phyloP scores from a whole-genome alignment of 2,329 filamentous ascomycete species.

The Monosporascus sp. region DNA sequence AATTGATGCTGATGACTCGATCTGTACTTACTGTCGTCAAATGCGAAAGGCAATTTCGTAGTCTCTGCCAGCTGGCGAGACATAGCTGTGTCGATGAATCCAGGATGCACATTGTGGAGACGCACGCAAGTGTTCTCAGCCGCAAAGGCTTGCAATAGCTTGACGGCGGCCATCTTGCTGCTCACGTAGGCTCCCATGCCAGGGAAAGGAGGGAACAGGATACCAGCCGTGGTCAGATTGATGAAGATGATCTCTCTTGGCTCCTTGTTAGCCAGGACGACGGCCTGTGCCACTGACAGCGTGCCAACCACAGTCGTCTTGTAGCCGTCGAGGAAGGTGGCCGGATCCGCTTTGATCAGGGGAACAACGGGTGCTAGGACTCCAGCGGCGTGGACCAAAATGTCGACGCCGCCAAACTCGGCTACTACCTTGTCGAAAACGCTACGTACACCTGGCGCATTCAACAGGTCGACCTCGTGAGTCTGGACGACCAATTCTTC shows the following conservation, averaged over 20 bases:
- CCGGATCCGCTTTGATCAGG: conserved; percentile 13
- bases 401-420: conserved; percentile 27
- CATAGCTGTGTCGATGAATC: conserved; percentile 23
- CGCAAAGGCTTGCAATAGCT: conserved; percentile 34
- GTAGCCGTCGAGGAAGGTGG: conserved; percentile 26
- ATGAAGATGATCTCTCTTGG: conserved; percentile 11
- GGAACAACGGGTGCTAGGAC: conserved; percentile 11
- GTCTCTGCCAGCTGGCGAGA: conserved; percentile 4
- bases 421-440: conserved; percentile 11
- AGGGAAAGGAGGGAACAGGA: conserved; percentile 17
- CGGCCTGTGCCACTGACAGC: conserved; percentile 23
- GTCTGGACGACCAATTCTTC: conserved; percentile 11
- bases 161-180: conserved; percentile 35
- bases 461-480: conserved; percentile 18
- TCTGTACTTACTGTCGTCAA: conserved; percentile 11
- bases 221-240: conserved; percentile 17
- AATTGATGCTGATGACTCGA: not conserved
- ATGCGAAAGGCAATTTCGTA: conserved; percentile 6
- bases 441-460: conserved; percentile 13
- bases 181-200: conserved; percentile 31
- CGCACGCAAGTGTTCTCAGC: conserved; percentile 32
- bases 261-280: conserved; percentile 11
- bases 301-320: conserved; percentile 26
- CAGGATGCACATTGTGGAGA: conserved; percentile 37
- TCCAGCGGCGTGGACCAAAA: conserved; percentile 30